These are phyloP conservation scores for Dionaea muscipula DNA, from an alignment of 179 eudicot species.

Conservation along the genomic window DNA sequence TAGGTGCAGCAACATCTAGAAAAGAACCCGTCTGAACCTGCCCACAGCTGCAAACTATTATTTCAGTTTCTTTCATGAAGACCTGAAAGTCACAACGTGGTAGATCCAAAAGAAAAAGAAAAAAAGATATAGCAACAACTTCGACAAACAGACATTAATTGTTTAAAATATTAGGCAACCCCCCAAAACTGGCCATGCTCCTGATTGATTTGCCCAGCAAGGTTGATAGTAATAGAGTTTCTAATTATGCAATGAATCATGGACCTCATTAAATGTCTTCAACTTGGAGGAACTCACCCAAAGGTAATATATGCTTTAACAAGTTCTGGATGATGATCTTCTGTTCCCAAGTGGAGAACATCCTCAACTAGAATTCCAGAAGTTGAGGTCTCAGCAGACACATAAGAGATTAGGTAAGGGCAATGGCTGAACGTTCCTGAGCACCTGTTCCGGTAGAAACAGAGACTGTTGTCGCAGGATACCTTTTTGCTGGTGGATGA, in stretches of 20 bases:
- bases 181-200: not conserved
- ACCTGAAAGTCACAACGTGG: not conserved
- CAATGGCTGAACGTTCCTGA: slow-evolving; percentile 33
- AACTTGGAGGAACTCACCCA: slow-evolving; percentile 41
- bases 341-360: slow-evolving; percentile 61
- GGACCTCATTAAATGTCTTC: not conserved
- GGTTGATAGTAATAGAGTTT: not conserved
- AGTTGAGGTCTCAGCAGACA: slow-evolving; percentile 72
- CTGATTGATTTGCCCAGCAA: not conserved
- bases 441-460: slow-evolving; percentile 41
- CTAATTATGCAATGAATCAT: not conserved
- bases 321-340: slow-evolving; percentile 37
- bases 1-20: slow-evolving; percentile 81
- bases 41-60: slow-evolving; percentile 57
- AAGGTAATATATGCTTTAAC: slow-evolving; percentile 65
- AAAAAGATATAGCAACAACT: not conserved
- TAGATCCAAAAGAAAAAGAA: not conserved
- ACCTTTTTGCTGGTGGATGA: slow-evolving; percentile 63
- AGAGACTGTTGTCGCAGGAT: slow-evolving; percentile 55
- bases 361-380: slow-evolving; percentile 76
- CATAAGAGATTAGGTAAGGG: slow-evolving; percentile 56
- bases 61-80: slow-evolving; percentile 5
- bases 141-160: not conserved
- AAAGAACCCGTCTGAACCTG: slow-evolving; percentile 78
- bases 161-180: not conserved